A percentile compares a stretch with the other conserved stretches of the same genome.
phyloP scores from a whole-genome alignment of 345 rosid genomes.

The Aquilaria malaccensis region DNA sequence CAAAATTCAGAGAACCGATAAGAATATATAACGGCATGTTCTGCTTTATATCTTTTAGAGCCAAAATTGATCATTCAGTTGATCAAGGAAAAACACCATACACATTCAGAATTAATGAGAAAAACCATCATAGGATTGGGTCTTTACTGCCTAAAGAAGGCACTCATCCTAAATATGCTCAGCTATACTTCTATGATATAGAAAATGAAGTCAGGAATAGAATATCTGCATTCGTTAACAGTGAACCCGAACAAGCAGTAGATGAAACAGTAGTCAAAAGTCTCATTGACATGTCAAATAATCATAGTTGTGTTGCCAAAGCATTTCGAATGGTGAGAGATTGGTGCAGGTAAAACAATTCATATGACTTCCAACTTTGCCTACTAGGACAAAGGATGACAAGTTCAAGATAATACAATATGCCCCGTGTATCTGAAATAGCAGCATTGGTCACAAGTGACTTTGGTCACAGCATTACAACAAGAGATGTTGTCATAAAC shows the following conservation, averaged over 20 bases:
- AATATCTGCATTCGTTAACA: neutral
- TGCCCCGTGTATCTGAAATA: too few relatives aligned
- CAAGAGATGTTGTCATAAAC: too few relatives aligned
- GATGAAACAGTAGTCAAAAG: neutral
- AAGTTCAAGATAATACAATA: too few relatives aligned
- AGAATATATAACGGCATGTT: neutral
- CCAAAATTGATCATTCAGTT: neutral
- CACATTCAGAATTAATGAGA: neutral
- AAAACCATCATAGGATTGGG: neutral
- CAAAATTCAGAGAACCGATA: neutral
- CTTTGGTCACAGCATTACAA: too few relatives aligned
- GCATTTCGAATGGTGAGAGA: neutral
- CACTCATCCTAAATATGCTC: neutral
- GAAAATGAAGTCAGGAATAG: neutral
- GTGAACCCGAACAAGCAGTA: neutral
- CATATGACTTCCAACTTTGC: too few relatives aligned
- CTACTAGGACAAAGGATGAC: too few relatives aligned
- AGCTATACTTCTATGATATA: neutral
- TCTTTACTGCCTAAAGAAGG: neutral
- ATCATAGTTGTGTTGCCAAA: neutral
- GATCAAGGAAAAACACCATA: neutral
- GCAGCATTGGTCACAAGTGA: too few relatives aligned
- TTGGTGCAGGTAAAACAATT: neutral
- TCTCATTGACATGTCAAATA: neutral
- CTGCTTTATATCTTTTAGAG: neutral